Conservation (phyloP, 2,329 filamentous ascomycete species). For the Clonostachys rhizophaga region DNA sequence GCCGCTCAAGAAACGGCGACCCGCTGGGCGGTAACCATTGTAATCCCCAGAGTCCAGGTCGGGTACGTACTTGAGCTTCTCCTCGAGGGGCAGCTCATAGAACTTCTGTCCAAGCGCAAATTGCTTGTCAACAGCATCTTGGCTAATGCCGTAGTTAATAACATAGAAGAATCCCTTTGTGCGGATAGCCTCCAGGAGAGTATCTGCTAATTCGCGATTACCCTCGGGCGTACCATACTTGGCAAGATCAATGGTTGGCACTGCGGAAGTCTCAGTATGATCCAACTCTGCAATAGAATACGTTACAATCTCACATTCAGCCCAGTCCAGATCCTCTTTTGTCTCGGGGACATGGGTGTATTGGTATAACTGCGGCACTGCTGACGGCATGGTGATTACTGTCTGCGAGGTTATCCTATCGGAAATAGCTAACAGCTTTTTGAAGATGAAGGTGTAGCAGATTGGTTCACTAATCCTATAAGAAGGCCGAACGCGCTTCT, state of each 20-base stretch:
- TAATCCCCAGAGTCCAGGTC: conserved; percentile 47
- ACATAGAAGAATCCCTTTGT: conserved; percentile 52
- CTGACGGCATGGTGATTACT: conserved; percentile 20
- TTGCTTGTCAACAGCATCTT: conserved; percentile 52
- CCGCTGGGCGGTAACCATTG: conserved; percentile 49
- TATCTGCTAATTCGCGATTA: conserved; percentile 17
- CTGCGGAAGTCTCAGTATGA: conserved; percentile 7
- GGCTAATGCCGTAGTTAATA: conserved; percentile 54
- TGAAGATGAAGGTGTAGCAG: too few relatives aligned
- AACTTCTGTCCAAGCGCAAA: conserved; percentile 56
- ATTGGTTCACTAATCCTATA: too few relatives aligned
- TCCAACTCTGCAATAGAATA: not conserved
- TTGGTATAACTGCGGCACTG: conserved; percentile 18
- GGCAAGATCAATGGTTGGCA: conserved; percentile 24
- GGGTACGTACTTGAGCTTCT: conserved; percentile 51
- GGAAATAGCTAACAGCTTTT: too few relatives aligned
- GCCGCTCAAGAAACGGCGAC: conserved; percentile 21
- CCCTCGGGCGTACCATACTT: conserved; percentile 22
- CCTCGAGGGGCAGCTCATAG: conserved; percentile 44
- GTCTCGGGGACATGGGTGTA: conserved; percentile 28
- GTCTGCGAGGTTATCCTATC: not conserved
- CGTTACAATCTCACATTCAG: conserved; percentile 17
- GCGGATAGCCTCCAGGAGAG: conserved; percentile 22
- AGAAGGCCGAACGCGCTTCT: too few relatives aligned
- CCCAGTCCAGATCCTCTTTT: conserved; percentile 27